Percentiles rank a stretch among this genome's conserved stretches.
Conservation (phyloP, 2,329 filamentous ascomycete genomes). For the Fusarium paranaense region DNA sequence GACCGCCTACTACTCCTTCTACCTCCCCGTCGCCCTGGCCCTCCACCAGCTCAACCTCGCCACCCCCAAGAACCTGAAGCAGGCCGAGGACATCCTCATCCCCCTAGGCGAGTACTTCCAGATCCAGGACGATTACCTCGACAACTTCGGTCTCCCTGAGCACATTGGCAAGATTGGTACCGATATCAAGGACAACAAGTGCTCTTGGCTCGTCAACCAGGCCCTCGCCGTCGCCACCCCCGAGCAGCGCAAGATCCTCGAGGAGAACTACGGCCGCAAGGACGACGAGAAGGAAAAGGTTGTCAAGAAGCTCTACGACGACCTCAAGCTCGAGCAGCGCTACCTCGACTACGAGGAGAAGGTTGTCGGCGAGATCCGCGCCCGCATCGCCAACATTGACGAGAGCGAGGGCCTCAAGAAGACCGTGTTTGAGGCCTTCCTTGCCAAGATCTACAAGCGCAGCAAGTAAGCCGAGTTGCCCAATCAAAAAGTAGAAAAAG, state of each 20-base stretch:
- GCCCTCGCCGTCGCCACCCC: slow-evolving; percentile 83
- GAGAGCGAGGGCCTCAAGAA: slow-evolving; percentile 92
- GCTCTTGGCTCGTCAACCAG: slow-evolving; percentile 97
- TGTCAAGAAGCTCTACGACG: slow-evolving; percentile 90
- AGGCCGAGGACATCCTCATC: slow-evolving; percentile 91
- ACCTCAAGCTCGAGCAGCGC: slow-evolving; percentile 83
- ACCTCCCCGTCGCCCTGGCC: slow-evolving; percentile 93
- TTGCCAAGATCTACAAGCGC: slow-evolving; percentile 98
- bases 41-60: slow-evolving; percentile 88
- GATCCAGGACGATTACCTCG: slow-evolving; percentile 97
- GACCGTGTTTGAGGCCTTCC: slow-evolving; percentile 87
- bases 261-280: slow-evolving; percentile 95
- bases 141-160: slow-evolving; percentile 94
- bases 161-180: slow-evolving; percentile 98
- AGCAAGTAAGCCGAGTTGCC: slow-evolving; percentile 75
- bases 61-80: slow-evolving; percentile 88
- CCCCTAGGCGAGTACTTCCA: slow-evolving; percentile 99
- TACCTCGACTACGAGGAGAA: slow-evolving; percentile 94
- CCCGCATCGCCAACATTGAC: slow-evolving; percentile 82
- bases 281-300: slow-evolving; percentile 83
- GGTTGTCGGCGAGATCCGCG: slow-evolving; percentile 80
- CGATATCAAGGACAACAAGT: slow-evolving; percentile 99
- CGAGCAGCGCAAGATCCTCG: slow-evolving; percentile 88
- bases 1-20: slow-evolving; percentile 99
- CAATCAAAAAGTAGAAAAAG: background rate